Conservation (phyloP, 139 green algal genomes). For the Marvania coccoides region DNA sequence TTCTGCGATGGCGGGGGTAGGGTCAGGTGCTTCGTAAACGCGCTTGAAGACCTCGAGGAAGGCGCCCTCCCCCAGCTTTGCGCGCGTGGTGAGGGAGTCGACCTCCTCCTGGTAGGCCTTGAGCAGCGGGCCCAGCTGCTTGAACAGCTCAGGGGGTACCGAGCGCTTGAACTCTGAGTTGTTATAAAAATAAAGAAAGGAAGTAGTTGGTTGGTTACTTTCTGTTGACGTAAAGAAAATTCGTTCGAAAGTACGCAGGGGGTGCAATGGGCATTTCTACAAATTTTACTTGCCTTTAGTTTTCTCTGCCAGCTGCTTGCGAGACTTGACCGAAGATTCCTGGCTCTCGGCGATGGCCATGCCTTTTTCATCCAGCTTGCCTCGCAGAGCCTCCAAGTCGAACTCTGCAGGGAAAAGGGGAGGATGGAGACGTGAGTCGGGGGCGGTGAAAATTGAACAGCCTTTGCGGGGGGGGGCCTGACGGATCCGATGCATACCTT, state of each 20-base stretch:
- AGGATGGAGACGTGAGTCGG: too few species aligned
- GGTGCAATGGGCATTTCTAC: too few species aligned
- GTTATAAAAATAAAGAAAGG: neutral
- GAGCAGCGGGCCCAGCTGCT: conserved; percentile 59
- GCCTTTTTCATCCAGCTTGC: conserved; percentile 72
- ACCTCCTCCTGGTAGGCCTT: conserved; percentile 91
- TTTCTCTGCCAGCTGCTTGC: conserved; percentile 50
- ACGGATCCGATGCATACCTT: too few species aligned
- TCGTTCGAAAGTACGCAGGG: too few species aligned
- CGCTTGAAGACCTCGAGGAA: conserved; percentile 88
- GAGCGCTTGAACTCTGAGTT: conserved; percentile 31
- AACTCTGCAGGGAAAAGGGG: conserved; percentile 47
- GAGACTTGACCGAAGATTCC: conserved; percentile 53
- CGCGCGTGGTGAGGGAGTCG: conserved; percentile 60
- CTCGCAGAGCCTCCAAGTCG: conserved; percentile 68
- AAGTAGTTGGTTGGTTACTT: too few species aligned
- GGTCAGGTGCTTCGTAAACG: conserved; percentile 90
- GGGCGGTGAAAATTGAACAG: too few species aligned
- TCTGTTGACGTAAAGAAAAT: too few species aligned
- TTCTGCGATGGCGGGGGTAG: conserved; percentile 50
- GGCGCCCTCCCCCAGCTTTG: conserved; percentile 58
- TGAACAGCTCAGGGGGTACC: conserved; percentile 20
- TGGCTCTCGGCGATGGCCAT: conserved; percentile 75
- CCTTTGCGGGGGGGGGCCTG: too few species aligned
- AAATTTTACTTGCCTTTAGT: too few species aligned